These are phyloP conservation scores for Scutellaria barbata DNA, from an alignment of 257 asterid species.

Conservation along the genomic window DNA sequence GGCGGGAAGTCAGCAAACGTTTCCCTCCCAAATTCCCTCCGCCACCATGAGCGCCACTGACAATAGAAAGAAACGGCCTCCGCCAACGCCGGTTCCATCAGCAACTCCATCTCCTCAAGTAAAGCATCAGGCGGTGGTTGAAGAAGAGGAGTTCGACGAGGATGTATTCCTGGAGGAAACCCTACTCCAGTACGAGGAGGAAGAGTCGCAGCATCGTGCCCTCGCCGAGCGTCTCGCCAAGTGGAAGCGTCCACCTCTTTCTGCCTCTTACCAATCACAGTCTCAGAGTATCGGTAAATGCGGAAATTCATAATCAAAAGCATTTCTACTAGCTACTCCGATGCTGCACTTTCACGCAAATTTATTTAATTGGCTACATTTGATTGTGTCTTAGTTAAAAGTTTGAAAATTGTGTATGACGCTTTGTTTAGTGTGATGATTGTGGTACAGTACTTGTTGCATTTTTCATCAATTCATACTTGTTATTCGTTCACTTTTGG, in stretches of 20 bases:
- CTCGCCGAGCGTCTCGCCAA: constrained; percentile 65
- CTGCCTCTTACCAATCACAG: constrained; percentile 52
- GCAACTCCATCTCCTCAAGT: constrained; percentile 57
- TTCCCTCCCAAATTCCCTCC: constrained; percentile 37
- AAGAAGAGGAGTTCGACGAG: constrained; percentile 88
- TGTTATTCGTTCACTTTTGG: constrained; percentile 6
- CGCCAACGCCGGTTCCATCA: constrained; percentile 46
- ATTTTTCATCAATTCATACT: constrained; percentile 22
- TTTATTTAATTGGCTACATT: neutral
- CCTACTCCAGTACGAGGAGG: constrained; percentile 78
- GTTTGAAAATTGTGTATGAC: neutral
- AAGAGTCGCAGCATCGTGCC: constrained; percentile 61
- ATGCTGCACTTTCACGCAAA: constrained; percentile 20
- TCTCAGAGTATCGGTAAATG: constrained; percentile 66
- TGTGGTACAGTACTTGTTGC: neutral
- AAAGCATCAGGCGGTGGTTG: constrained; percentile 66
- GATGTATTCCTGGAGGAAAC: constrained; percentile 88
- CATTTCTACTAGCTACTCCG: neutral
- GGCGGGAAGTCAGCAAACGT: constrained; percentile 57
- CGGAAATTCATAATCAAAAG: constrained; percentile 24
- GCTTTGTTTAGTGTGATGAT: constrained; percentile 3
- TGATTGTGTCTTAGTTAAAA: neutral
- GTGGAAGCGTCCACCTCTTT: constrained; percentile 80
- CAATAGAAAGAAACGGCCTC: constrained; percentile 61
- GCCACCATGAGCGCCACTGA: constrained; percentile 58